Evolutionary conservation across 441 rosid genomes (phyloP).

Genomic region (Erodium trifolium): DNA sequence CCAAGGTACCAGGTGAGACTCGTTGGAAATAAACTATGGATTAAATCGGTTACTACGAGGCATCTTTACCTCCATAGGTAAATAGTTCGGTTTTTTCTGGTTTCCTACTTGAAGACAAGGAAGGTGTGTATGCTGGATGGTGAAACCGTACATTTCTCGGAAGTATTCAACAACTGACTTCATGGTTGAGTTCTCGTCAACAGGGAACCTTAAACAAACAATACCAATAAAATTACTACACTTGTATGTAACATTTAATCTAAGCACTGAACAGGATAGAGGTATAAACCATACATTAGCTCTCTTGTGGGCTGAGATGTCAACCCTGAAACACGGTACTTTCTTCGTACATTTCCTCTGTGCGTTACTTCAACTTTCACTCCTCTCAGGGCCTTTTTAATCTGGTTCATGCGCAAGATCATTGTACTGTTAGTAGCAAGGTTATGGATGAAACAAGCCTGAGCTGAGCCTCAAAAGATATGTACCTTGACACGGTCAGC

Average conservation of each 20-base stretch:
- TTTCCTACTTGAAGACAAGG: conserved; percentile 99
- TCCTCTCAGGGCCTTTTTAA: conserved; percentile 85
- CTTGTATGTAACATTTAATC: background rate
- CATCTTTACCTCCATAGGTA: conserved; percentile 80
- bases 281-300: conserved; percentile 46
- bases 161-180: conserved; percentile 94
- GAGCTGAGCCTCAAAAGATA: conserved; percentile 5
- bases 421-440: conserved; percentile 11
- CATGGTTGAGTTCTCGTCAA: conserved; percentile 87
- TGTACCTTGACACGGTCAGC: conserved; percentile 87
- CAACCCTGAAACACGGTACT: conserved; percentile 93
- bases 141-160: conserved; percentile 88
- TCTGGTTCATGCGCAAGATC: conserved; percentile 33
- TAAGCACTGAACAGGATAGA: background rate
- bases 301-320: conserved; percentile 98
- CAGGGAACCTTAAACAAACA: conserved; percentile 62
- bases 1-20: conserved; percentile 13
- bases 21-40: background rate
- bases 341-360: conserved; percentile 75
- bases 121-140: conserved; percentile 31
- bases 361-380: conserved; percentile 98
- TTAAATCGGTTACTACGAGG: background rate
- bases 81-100: conserved; percentile 89
- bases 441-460: background rate
- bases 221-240: background rate